Evolutionary conservation across 148 eudicot species (phyloP), one percentile per base, ranked within the genome.

Genomic region (Cornus suecica): DNA sequence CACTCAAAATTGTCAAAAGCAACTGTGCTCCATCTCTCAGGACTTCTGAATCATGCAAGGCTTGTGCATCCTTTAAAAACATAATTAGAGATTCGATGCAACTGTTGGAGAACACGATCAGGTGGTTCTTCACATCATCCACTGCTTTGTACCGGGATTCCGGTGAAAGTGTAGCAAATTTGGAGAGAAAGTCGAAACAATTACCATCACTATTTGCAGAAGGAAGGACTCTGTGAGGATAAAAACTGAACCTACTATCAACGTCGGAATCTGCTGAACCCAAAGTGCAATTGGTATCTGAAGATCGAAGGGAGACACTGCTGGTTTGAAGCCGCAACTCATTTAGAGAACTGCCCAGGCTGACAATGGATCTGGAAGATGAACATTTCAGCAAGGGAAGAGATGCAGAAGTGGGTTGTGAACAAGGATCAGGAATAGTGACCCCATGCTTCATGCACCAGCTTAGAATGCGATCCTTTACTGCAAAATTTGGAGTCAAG

Each of bases 11-110:
- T 29, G 69, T 28, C 34, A 65, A 26, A 65, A 65, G 68, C 34
- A 65, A 65, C 34, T 65, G 32, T 65, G 68, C 68, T 27, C 68
- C 68, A 65, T 65, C 68, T 29, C 68, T 65, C 68, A 10, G 34
- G 11, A 34, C 68, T 29, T 65, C 16, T 16, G 34, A 65, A 65
- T 65, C 68, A 65, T 27, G 23, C 6, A 13, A 23, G 18, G 27
- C 68, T 26, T 30, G 34, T 13, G 68, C 68, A 65, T 65, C 34
- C n/a, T 65, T 65, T 65, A 65, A 29, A 65, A 65, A 65, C 28
- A 30, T 65, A 65, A 65, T 65, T 26, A 65, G 68, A 65, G 68
- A 22, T 29, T 65, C 28, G 22, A 65, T 29, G 34, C 15, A 65
- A 29, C 54, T 48, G 54, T 28, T 65, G 28, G 9, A 28, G 14